Evolutionary conservation across 2,329 filamentous ascomycete genomes (phyloP), one percentile per base, ranked within the genome.

Genomic region (Diaporthe citriasiana): DNA sequence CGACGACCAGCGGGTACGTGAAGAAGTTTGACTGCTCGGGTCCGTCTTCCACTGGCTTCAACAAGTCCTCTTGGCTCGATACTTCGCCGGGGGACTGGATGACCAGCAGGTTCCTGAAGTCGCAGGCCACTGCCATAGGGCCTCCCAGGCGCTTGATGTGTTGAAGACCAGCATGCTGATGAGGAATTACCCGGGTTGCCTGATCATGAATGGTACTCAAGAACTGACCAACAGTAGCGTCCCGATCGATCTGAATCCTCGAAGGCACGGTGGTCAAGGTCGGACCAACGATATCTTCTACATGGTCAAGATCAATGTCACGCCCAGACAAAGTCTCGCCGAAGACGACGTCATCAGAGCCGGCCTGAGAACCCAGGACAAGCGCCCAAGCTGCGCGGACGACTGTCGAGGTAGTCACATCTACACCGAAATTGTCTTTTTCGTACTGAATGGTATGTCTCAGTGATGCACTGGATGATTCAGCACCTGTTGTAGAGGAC

Each of bases 161-260:
- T 76, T 91, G 89, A 38, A 90, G 81, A 35, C 89, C 89, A 63
- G 89, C 85, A 78, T 93, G 91, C 79, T 93, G 89, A 78, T 93
- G 87, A 0, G 90, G 88, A 12, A 93, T 92, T 75, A 60, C 35
- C 1, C 1, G n/a, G 15, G n/a, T 42, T 42, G 57, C 35, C 27
- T 60, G 57, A 3, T 27, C 15, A 27, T 30, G 57, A 27, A 60
- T 30, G 8, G 2, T 60, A n/a, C n/a, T 60, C 57, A 60, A 12
- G 35, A 60, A 42, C n/a, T 60, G 57, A n/a, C 80, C 78, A 3
- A 90, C 83, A 0, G 83, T 83, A 0, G 80, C 78, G 3, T 42
- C n/a, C 35, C 57, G 57, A 42, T 60, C 19, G 13, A 60, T 42
- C 38, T 60, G 57, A 42, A 10, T 85, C 81, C 89, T 86, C 9